phyloP scores from a whole-genome alignment of 140 eudicot genomes.

The Erigeron philadelphicus region DNA sequence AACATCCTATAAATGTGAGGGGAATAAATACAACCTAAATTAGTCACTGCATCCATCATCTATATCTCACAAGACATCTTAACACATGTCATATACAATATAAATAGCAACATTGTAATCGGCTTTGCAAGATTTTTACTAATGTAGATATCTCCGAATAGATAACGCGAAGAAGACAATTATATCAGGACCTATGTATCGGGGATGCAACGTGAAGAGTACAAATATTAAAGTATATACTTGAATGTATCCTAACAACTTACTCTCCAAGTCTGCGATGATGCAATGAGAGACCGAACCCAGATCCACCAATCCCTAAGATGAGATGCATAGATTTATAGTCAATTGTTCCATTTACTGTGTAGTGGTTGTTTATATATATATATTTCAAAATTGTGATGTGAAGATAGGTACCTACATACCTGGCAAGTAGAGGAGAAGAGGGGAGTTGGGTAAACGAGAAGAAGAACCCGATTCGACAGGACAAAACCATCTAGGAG shows the following conservation, averaged over 20 bases:
- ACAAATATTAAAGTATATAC: too few species aligned
- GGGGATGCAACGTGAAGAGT: too few species aligned
- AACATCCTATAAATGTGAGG: conserved; percentile 48
- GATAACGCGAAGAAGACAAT: background rate
- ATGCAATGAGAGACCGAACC: conserved; percentile 61
- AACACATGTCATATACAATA: background rate
- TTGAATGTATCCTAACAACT: conserved; percentile 19
- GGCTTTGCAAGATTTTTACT: background rate
- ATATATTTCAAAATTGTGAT: background rate
- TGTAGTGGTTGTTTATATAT: background rate
- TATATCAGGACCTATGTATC: background rate
- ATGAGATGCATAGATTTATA: background rate
- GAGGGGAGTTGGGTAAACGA: conserved; percentile 48
- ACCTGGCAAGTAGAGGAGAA: conserved; percentile 76
- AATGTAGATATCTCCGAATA: too few species aligned
- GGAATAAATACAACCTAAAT: background rate
- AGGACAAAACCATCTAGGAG: conserved; percentile 84
- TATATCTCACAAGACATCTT: background rate
- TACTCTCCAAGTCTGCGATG: conserved; percentile 63
- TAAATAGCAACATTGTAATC: background rate
- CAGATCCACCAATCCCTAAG: conserved; percentile 67
- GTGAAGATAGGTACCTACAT: too few species aligned
- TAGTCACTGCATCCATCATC: conserved; percentile 8
- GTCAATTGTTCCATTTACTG: too few species aligned
- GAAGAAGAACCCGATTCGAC: conserved; percentile 36